Evolutionary conservation across 768 basidiomycete species (phyloP), one percentile per base, ranked within the genome.

Genomic region (Lentinula aciculospora): DNA sequence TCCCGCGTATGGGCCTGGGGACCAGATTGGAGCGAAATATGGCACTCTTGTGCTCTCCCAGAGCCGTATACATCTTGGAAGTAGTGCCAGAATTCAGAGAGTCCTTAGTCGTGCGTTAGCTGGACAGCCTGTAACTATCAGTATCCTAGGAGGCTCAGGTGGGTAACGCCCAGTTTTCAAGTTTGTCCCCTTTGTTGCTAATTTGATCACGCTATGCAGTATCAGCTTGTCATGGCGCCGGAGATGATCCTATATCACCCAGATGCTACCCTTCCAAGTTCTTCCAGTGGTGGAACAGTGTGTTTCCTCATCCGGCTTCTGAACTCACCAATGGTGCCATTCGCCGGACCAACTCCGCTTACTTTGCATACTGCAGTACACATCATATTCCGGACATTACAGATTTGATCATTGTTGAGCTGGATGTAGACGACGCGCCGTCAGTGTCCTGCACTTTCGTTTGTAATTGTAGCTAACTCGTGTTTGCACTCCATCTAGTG

Each of bases 271-370:
- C 97, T 1, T 86, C 90, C n/a, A 84, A 84, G 54, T 92, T 98
- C 75, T 98, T 98, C 77, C 77, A 87, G 51, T 99, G 97, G 96
- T 97, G 96, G 92, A 93, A 95, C 72, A 81, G 78, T 55, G 83
- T 98, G n/a, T 99, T 99, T 74, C 97, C 96, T 0, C 93, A 99
- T 70, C 96, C 96, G 0, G 95, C 94, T 1, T 94, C 95, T 10
- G 95, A 98, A 69, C 82, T 99, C 63, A 99, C 96, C 27, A 99
- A 99, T 70, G 96, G 96, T 34, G 96, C 96, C 3, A 89, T 95
- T 81, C 81, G 93, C 15, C 85, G 86, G 50, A 94, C 95, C 21
- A 88, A 89, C 71, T 94, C 94, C 1, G 88, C 86, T 10, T 99
- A 99, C 74, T 99, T 95, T 76, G 90, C 88, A 8, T 98, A 86